Conservation (phyloP, 495 filamentous ascomycete species). For the Talaromyces wortmannii region DNA sequence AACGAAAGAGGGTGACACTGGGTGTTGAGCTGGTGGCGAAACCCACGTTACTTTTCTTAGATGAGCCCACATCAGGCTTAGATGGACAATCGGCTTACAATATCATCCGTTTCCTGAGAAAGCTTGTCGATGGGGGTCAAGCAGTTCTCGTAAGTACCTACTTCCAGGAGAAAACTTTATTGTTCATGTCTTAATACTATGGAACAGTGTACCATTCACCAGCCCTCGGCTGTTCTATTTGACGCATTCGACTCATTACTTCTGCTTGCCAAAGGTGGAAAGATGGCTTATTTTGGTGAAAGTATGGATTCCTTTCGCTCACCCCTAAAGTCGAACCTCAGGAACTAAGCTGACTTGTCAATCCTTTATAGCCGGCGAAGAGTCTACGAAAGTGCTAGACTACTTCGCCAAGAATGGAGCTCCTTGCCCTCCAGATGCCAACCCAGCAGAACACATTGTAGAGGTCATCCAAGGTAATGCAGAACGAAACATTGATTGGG, state of each 20-base stretch:
- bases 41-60: conserved; percentile 59
- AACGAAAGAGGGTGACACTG: conserved; percentile 83
- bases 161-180: not conserved
- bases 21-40: conserved; percentile 67
- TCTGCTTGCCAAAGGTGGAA: conserved; percentile 44
- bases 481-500: conserved; percentile 34
- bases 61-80: conserved; percentile 59
- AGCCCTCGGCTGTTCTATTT: conserved; percentile 68
- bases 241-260: conserved; percentile 44
- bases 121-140: conserved; percentile 75
- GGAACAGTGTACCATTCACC: conserved; percentile 74
- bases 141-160: conserved; percentile 59
- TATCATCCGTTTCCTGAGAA: conserved; percentile 72
- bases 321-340: conserved; percentile 69
- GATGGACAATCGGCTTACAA: conserved; percentile 57
- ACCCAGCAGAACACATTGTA: conserved; percentile 88
- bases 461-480: conserved; percentile 57
- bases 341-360: conserved; percentile 43
- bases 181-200: conserved; percentile 4
- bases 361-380: conserved; percentile 53
- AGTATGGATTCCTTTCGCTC: conserved; percentile 26
- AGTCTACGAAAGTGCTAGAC: conserved; percentile 48
- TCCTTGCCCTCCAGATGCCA: conserved; percentile 58
- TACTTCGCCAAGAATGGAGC: conserved; percentile 79
- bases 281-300: conserved; percentile 51